Evolutionary conservation across 129 eudicot genomes (phyloP), one percentile per base, ranked within the genome.

Genomic region (Artemisia tridentata): DNA sequence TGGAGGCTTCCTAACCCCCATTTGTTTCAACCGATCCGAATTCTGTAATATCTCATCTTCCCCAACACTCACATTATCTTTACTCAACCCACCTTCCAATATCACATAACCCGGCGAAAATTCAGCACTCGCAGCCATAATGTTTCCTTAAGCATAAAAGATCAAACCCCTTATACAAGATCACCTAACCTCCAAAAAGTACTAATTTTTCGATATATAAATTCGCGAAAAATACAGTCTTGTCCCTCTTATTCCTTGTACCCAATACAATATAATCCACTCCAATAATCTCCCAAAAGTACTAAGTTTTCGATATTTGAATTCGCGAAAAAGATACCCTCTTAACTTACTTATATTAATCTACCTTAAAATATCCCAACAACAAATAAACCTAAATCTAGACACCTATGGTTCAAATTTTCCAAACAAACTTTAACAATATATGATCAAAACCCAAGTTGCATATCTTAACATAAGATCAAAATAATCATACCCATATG

Each of bases 41-140:
- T 76, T 80, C 51, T 78, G 84, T 6, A 79, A 69, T 38, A 70
- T 63, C 67, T 80, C 83, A 68, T 91, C 97, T 69, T 83, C 78
- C 20, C 57, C 65, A 29, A 38, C 53, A 66, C 88, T 59, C 25
- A 63, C 68, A 48, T 57, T 76, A 41, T 84, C 88, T 56, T 73
- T 82, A 74, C 67, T 67, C 51, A 67, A 76, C 65, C 80, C 71
- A 60, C 83, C 62, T 75, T 91, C 90, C 73, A 83, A 23, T 65
- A 78, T 67, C 51, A 77, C 72, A 64, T 72, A 85, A 46, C 83
- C 67, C 19, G 81, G 88, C 7, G 95, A 81, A 68, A 83, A 80
- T 72, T 88, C 90, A 58, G 92, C 59, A 63, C 86, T 85, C 12
- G 95, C 92, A 71, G 97, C 92, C 97, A 91, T 91, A 29, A 27